These are phyloP conservation scores for Verticillium longisporum DNA, from an alignment of 2,329 filamentous ascomycete species.

Conservation along the genomic window DNA sequence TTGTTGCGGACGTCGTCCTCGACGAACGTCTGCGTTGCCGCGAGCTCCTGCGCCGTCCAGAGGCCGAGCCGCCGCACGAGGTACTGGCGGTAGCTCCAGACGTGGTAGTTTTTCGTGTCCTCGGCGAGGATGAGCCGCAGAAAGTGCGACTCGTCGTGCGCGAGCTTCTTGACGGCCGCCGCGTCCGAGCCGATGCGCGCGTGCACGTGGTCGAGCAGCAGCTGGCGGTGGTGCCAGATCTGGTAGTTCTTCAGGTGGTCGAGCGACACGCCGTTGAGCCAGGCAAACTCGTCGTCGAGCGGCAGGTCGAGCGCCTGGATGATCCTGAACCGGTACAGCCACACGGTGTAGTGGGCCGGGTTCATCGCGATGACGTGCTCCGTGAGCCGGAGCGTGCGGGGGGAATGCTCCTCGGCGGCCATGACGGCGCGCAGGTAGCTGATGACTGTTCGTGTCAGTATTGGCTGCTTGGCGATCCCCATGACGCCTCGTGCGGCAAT, in stretches of 20 bases:
- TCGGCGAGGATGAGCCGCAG: slow-evolving; percentile 72
- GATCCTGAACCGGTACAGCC: slow-evolving; percentile 86
- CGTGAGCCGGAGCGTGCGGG: slow-evolving; percentile 73
- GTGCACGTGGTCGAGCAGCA: slow-evolving; percentile 54
- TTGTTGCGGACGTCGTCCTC: slow-evolving; percentile 86
- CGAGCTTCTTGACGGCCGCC: slow-evolving; percentile 49
- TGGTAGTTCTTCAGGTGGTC: slow-evolving; percentile 96
- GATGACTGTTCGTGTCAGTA: slow-evolving; percentile 51
- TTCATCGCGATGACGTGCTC: slow-evolving; percentile 89
- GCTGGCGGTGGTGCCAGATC: slow-evolving; percentile 77
- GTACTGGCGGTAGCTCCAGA: slow-evolving; percentile 90
- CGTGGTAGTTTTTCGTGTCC: slow-evolving; percentile 97
- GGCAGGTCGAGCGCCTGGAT: slow-evolving; percentile 60
- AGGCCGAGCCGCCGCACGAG: slow-evolving; percentile 58
- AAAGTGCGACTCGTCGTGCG: slow-evolving; percentile 65
- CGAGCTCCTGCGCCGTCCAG: slow-evolving; percentile 65
- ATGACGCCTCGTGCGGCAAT: too few species aligned
- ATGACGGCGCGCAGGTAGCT: slow-evolving; percentile 91
- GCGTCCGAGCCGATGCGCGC: slow-evolving; percentile 52
- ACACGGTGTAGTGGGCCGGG: slow-evolving; percentile 96
- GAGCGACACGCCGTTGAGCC: slow-evolving; percentile 80
- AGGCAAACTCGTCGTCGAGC: slow-evolving; percentile 67
- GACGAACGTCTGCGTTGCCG: slow-evolving; percentile 66
- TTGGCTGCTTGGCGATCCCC: too few species aligned
- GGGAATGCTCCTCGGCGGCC: slow-evolving; percentile 77